phyloP scores from a whole-genome alignment of 169 alveolate species.

The Eimeria maxima region DNA sequence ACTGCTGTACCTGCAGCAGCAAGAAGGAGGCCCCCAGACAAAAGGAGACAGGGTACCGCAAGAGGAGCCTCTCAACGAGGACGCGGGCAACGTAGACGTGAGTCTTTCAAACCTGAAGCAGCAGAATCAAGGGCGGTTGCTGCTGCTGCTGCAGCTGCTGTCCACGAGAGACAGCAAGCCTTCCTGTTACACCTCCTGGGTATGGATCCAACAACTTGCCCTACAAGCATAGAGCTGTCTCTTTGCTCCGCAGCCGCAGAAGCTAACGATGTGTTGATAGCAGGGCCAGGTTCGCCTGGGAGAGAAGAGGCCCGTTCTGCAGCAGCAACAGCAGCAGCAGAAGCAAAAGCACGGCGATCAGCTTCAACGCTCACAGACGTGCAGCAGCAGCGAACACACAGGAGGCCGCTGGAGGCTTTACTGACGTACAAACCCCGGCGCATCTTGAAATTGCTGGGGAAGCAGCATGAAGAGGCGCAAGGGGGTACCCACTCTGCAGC shows the following conservation, averaged over 20 bases:
- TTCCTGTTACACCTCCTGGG: constrained; percentile 14
- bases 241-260: neutral
- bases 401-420: constrained; percentile 19
- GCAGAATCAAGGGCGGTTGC: constrained; percentile 39
- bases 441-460: constrained; percentile 7
- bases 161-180: constrained; percentile 56
- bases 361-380: neutral
- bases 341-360: neutral
- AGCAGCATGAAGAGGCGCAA: constrained; percentile 34
- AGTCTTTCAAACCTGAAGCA: neutral
- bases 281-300: neutral
- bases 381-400: constrained; percentile 50
- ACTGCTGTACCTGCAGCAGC: constrained; percentile 22
- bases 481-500: neutral
- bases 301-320: neutral
- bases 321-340: constrained; percentile 58
- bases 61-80: neutral
- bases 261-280: neutral
- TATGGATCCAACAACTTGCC: neutral
- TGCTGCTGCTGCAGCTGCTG: constrained; percentile 66
- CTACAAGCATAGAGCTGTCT: neutral
- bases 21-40: neutral
- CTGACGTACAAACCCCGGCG: constrained; percentile 32
- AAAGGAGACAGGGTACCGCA: neutral
- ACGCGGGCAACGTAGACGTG: neutral